Evolutionary conservation across 139 green algal species (phyloP).

Genomic region (Pleodorina starrii): DNA sequence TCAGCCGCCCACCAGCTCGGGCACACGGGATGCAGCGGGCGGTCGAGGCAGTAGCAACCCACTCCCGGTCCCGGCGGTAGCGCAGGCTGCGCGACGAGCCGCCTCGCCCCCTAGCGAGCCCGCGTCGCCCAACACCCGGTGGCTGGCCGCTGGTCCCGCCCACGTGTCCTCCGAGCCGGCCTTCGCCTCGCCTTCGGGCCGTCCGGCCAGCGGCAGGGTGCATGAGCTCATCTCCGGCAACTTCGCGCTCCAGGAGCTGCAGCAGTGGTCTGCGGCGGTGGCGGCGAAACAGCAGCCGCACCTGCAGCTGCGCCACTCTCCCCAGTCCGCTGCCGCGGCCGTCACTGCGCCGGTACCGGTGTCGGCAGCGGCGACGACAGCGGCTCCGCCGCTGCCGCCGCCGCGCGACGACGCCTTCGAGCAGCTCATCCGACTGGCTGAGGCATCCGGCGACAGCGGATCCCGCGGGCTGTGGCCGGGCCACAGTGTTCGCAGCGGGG

Average conservation of each 20-base stretch:
- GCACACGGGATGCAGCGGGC: too few relatives aligned
- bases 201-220: not conserved
- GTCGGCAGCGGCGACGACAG: too few relatives aligned
- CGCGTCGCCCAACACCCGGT: not conserved
- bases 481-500: not conserved
- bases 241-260: slow-evolving; percentile 2
- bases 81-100: too few relatives aligned
- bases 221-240: not conserved
- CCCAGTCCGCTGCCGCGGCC: not conserved
- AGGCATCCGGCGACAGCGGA: not conserved
- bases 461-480: not conserved
- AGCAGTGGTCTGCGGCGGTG: not conserved
- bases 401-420: not conserved
- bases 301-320: not conserved
- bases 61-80: not conserved
- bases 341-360: not conserved
- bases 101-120: not conserved
- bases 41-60: not conserved
- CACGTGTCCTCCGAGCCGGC: too few relatives aligned
- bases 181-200: not conserved
- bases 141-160: not conserved
- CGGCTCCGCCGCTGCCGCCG: not conserved
- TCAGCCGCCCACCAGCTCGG: too few relatives aligned
- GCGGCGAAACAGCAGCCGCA: not conserved
- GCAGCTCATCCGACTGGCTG: not conserved